Conservation (phyloP, 768 basidiomycete species). For the Udeniomyces megalosporus region DNA sequence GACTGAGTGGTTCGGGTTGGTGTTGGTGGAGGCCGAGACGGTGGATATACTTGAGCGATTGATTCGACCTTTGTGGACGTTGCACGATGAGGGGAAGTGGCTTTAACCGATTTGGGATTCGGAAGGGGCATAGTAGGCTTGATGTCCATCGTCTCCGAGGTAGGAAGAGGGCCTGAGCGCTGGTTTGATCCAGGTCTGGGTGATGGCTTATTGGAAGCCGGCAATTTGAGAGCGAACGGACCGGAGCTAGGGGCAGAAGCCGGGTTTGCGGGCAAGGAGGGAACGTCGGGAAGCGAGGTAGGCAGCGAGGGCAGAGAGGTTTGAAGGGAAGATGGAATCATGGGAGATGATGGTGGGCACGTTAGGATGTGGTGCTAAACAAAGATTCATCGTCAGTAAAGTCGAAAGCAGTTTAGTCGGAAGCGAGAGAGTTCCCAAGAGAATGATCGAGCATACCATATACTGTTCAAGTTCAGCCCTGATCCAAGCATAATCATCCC, state of each 20-base stretch:
- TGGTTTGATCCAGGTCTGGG: too few species aligned
- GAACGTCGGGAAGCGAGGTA: too few species aligned
- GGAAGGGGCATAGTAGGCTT: neutral
- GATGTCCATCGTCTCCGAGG: neutral
- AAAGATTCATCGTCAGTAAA: too few species aligned
- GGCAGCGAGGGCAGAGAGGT: too few species aligned
- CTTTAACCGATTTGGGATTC: neutral
- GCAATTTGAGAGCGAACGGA: too few species aligned
- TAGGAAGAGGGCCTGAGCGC: too few species aligned
- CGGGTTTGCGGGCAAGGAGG: too few species aligned
- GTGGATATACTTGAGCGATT: neutral
- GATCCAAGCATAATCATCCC: constrained; percentile 1
- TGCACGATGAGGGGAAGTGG: neutral
- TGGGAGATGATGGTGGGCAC: neutral
- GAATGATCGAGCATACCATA: neutral
- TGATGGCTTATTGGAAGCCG: too few species aligned
- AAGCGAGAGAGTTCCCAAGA: neutral
- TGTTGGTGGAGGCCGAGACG: neutral
- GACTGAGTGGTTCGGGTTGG: neutral
- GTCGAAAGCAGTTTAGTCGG: too few species aligned
- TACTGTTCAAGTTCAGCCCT: constrained; percentile 2
- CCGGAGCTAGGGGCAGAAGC: too few species aligned
- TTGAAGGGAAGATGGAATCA: neutral
- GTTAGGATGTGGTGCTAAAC: neutral
- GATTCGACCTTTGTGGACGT: neutral